Evolutionary conservation across 352 stramenopile species (phyloP), one percentile per base, ranked within the genome.

Genomic region (Globisporangium carolinianum): DNA sequence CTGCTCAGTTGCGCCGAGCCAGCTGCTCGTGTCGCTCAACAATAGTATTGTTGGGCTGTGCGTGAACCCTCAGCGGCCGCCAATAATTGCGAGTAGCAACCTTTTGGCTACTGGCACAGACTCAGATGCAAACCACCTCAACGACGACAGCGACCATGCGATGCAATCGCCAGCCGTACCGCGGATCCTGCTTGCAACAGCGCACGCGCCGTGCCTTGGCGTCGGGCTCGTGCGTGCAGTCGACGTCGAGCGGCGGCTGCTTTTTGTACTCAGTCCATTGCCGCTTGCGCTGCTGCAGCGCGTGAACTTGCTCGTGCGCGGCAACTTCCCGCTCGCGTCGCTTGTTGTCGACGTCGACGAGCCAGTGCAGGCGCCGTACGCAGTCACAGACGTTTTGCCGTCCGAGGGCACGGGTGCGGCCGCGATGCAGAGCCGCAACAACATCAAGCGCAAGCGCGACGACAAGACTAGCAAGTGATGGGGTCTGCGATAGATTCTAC

Each of bases 391-490:
- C 60, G 74, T 91, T 37, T 64, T 94, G 14, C 52, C 77, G 24
- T 75, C 79, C 6, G 80, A 91, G 47, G 85, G 85, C 61, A 91
- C 85, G 0, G 85, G 85, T 14, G 85, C 85, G 7, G 69, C 70
- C 10, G 73, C 69, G 46, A 94, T 94, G 85, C 78, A 94, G 59
- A 93, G 83, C 61, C 82, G 85, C 57, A 87, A 94, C 66, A 94
- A 92, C 61, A 69, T 94, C 58, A 94, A 94, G 63, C 83, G 85
- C 45, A 94, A 94, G 65, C 80, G 83, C 11, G 83, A 92, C 63
- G 71, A 69, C 51, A 60, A 61, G n/a, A 32, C 15, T 35, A 49
- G 45, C n/a, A 49, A 49, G 60, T 37, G 17, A 43, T 37, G 50
- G 24, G 24, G 24, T 24, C 24, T 24, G 24, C 24, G 24, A 24